Conservation (phyloP, 225 moss, liverwort and hornwort genomes). For the Sphagnum contortum region DNA sequence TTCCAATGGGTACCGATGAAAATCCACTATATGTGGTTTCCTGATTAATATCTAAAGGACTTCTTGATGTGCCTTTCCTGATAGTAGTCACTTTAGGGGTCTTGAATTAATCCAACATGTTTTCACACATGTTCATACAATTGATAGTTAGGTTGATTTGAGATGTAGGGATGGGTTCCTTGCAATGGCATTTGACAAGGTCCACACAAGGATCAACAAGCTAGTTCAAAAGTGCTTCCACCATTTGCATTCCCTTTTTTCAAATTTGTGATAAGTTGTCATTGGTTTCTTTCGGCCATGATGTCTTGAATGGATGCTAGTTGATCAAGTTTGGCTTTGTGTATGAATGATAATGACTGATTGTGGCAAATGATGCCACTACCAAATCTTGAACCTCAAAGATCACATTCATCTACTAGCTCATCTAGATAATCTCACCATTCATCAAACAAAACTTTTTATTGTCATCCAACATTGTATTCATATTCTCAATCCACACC, state of each 20-base stretch:
- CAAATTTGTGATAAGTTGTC: conserved; percentile 31
- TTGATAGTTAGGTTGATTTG: conserved; percentile 42
- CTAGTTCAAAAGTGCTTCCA: conserved; percentile 46
- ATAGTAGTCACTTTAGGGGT: conserved; percentile 36
- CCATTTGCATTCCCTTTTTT: conserved; percentile 24
- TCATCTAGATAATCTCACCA: conserved; percentile 82
- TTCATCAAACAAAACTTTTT: conserved; percentile 67
- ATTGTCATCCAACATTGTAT: conserved; percentile 64
- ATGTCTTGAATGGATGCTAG: conserved; percentile 44
- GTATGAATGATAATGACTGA: conserved; percentile 60
- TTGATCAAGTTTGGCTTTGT: conserved; percentile 54
- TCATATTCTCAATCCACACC: conserved; percentile 79
- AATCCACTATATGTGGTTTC: conserved; percentile 21
- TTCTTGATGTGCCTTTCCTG: conserved; percentile 36
- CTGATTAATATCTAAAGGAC: conserved; percentile 16
- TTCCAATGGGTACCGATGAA: conserved; percentile 40
- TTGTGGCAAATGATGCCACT: conserved; percentile 58
- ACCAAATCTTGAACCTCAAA: conserved; percentile 80
- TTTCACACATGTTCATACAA: conserved; percentile 43
- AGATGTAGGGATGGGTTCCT: conserved; percentile 50
- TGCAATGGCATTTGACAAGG: conserved; percentile 48
- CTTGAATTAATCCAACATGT: conserved; percentile 56
- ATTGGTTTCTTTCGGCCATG: conserved; percentile 39
- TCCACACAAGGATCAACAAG: conserved; percentile 59
- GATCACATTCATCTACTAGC: conserved; percentile 71